Base-by-base conservation (phyloP, 306 rosid species). In the Fagus crenata region DNA sequence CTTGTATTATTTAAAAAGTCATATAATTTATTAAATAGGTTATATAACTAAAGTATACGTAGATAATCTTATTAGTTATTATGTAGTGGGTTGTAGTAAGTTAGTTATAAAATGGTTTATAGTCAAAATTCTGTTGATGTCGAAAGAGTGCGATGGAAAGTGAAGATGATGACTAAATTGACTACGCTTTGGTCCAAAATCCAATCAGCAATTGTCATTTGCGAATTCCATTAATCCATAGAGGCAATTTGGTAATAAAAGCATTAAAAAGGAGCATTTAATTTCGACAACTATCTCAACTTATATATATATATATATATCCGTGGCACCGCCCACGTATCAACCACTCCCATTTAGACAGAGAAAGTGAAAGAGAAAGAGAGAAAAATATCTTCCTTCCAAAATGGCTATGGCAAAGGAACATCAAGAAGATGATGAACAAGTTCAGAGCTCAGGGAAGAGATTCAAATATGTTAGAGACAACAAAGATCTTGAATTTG, bases 341-440 rank as follows among this genome's bases (percentile, higher is more conserved):
- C 36, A 75, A 2, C 49, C 35, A 49, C 14, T 55, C 11, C 7
- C 7, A 60, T n/a, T 53, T 39, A 8, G n/a, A 75, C 64, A 9
- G 83, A 31, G 12, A 40, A 28, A 69, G 37, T 72, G 55, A 67
- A 67, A 76, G 53, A 72, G 14, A 43, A 59, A 63, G 17, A n/a
- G 68, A 53, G 69, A 40, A 77, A 41, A 9, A 15, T 9, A 43
- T 43, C 49, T 58, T 18, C 33, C 64, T 33, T 3, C 40, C 64
- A 56, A 53, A 1, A 87, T 87, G 93, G 87, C 92, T 43, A 80
- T 96, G 89, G 87, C 98, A 61, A 92, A 82, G 74, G 86, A 82
- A 73, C 83, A 58, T 11, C 70, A 6, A 70, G 85, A 73, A 32
- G 84, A 78, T 0, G 87, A 78, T 33, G 89, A 69, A 5, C 81